phyloP scores from a whole-genome alignment of 169 alveolate species.

The Eimeria nieschulzi region DNA sequence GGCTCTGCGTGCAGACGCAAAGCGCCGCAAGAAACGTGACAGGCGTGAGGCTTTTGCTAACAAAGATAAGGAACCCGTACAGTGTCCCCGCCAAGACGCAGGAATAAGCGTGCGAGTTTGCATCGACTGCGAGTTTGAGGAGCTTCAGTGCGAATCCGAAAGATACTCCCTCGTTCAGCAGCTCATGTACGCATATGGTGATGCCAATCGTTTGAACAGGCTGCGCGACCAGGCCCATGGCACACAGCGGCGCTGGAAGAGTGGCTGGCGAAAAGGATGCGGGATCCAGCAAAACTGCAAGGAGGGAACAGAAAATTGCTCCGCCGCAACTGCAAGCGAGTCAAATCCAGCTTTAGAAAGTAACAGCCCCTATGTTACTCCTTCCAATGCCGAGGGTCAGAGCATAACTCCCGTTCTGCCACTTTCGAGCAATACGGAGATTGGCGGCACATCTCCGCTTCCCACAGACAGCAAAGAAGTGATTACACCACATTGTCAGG shows the following conservation, averaged over 20 bases:
- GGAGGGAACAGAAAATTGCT: too few species aligned
- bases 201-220: slow-evolving; percentile 23
- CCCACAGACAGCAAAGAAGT: too few species aligned
- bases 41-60: not conserved
- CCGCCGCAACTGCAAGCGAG: too few species aligned
- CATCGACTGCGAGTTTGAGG: slow-evolving; percentile 75
- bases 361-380: too few species aligned
- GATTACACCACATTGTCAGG: too few species aligned
- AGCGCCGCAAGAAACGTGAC: not conserved
- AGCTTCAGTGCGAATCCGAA: slow-evolving; percentile 57
- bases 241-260: not conserved
- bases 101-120: slow-evolving; percentile 4
- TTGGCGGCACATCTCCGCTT: too few species aligned
- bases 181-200: slow-evolving; percentile 78
- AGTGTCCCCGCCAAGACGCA: not conserved
- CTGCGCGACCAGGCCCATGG: not conserved
- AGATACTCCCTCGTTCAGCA: slow-evolving; percentile 68
- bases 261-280: not conserved
- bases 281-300: not conserved
- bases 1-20: not conserved
- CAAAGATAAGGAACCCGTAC: not conserved
- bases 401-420: too few species aligned
- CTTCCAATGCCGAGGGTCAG: too few species aligned
- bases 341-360: too few species aligned
- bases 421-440: too few species aligned